These are phyloP conservation scores for Aspergillus cavernicola DNA, from an alignment of 495 filamentous ascomycete species.

Conservation along the genomic window DNA sequence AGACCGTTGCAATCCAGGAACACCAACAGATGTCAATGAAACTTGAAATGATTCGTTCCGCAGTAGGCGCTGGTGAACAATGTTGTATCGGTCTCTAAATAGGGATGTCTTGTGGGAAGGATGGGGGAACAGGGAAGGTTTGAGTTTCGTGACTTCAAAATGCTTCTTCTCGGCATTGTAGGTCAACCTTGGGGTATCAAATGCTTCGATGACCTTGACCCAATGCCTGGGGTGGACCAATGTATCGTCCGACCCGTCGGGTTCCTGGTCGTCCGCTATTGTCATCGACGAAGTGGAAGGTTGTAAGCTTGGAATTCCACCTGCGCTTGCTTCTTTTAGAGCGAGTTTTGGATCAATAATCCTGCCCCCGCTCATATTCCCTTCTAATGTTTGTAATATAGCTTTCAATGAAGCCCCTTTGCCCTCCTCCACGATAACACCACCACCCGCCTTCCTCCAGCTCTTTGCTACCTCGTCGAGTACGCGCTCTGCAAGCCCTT, in stretches of 20 bases:
- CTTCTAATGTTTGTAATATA: conserved; percentile 78
- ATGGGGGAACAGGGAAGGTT: conserved; percentile 73
- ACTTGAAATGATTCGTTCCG: conserved; percentile 92
- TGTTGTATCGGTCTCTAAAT: conserved; percentile 84
- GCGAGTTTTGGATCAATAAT: conserved; percentile 39
- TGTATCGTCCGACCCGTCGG: conserved; percentile 52
- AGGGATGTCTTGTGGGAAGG: conserved; percentile 77
- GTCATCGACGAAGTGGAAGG: conserved; percentile 11
- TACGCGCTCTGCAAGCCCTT: conserved; percentile 86
- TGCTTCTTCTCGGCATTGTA: conserved; percentile 89
- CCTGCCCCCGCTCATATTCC: conserved; percentile 77
- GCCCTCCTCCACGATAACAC: conserved; percentile 83
- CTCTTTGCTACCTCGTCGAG: conserved; percentile 84
- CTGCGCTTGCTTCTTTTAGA: conserved; percentile 18
- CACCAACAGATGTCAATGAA: conserved; percentile 51
- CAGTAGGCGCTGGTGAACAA: conserved; percentile 85
- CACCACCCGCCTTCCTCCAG: conserved; percentile 81
- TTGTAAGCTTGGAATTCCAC: conserved; percentile 17
- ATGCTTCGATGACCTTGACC: conserved; percentile 74
- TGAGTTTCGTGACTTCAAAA: conserved; percentile 69
- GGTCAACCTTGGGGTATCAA: conserved; percentile 77
- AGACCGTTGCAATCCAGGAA: conserved; percentile 48
- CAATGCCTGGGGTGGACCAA: conserved; percentile 65
- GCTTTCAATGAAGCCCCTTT: conserved; percentile 68
- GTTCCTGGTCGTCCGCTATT: conserved; percentile 51